Percentiles rank a stretch among this genome's conserved stretches.
These are phyloP conservation scores for Orbilia quercus DNA, from an alignment of 2,329 filamentous ascomycete genomes.

Conservation along the genomic window DNA sequence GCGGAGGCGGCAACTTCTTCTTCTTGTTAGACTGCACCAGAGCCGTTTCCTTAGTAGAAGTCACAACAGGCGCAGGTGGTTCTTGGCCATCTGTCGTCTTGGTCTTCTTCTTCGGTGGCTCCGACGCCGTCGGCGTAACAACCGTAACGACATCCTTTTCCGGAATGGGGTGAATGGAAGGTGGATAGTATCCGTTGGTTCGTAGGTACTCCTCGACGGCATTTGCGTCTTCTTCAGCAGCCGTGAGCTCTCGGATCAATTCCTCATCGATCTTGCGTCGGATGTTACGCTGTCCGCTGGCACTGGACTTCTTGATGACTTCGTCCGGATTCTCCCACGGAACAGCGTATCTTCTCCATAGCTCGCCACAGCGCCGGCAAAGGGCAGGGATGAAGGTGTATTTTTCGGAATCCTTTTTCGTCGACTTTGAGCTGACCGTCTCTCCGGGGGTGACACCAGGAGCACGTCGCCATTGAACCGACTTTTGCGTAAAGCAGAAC, in stretches of 20 bases:
- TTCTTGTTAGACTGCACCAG: conserved; percentile 64
- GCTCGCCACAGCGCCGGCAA: conserved; percentile 86
- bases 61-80: conserved; percentile 62
- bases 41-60: conserved; percentile 64
- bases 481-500: conserved; percentile 83
- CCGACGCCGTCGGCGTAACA: conserved; percentile 60
- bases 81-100: conserved; percentile 66
- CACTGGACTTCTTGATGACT: conserved; percentile 84
- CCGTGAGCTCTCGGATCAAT: conserved; percentile 77
- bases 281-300: conserved; percentile 82
- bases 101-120: conserved; percentile 74
- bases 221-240: conserved; percentile 70
- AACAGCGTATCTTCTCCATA: conserved; percentile 96
- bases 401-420: conserved; percentile 77
- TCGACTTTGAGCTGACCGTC: conserved; percentile 72
- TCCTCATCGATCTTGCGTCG: conserved; percentile 94
- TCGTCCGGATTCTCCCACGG: conserved; percentile 96
- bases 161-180: conserved; percentile 58
- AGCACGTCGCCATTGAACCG: conserved; percentile 90
- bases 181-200: conserved; percentile 46
- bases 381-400: conserved; percentile 79
- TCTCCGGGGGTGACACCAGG: conserved; percentile 79
- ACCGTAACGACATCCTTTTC: conserved; percentile 60
- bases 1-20: conserved; percentile 69
- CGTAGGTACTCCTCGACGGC: conserved; percentile 40